Percentiles rank a stretch among this genome's conserved stretches.
phyloP scores from a whole-genome alignment of 805 yeast species.

The Myxozyma udenii region DNA sequence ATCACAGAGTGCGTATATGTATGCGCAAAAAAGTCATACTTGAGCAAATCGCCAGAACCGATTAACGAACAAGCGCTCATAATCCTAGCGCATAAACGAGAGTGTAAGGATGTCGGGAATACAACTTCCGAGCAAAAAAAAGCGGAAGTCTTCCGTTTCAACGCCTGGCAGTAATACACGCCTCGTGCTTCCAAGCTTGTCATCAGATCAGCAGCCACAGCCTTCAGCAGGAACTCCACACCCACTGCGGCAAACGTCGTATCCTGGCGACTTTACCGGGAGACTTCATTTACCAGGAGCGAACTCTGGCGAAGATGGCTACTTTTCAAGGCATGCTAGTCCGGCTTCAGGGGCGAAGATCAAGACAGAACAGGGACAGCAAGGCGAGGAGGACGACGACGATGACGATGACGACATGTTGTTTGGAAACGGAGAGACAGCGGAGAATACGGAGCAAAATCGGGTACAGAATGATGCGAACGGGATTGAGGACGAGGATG shows the following conservation, averaged over 20 bases:
- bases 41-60: too few species aligned
- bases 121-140: too few species aligned
- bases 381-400: not conserved
- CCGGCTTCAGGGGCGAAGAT: too few species aligned
- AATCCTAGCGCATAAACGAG: too few species aligned
- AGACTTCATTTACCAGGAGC: not conserved
- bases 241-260: not conserved
- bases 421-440: too few species aligned
- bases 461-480: not conserved
- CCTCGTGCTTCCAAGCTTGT: not conserved
- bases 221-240: too few species aligned
- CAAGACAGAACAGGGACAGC: too few species aligned
- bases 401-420: not conserved
- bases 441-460: not conserved
- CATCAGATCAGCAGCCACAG: not conserved
- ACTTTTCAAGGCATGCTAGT: too few species aligned
- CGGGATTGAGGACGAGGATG: conserved; percentile 35
- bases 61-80: too few species aligned
- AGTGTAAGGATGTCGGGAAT: too few species aligned
- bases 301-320: not conserved
- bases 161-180: not conserved
- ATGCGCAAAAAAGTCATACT: too few species aligned
- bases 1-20: too few species aligned
- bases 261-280: not conserved
- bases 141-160: not conserved